Percentiles rank a stretch among this genome's conserved stretches.
These are phyloP conservation scores for Zygotorulaspora danielsina DNA, from an alignment of 805 yeast genomes.

Conservation along the genomic window DNA sequence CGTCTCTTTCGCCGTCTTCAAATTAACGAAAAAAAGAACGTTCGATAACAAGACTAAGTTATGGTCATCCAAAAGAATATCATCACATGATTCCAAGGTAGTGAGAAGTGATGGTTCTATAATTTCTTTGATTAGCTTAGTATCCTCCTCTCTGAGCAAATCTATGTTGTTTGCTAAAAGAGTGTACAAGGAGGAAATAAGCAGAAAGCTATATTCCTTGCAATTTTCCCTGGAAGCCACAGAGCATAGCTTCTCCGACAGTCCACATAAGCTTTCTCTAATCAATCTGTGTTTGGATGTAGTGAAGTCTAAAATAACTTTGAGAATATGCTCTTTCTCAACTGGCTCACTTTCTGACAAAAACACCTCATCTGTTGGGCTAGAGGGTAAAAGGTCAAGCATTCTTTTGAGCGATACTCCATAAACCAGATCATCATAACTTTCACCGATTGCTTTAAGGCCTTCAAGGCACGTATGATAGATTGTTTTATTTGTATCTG, in stretches of 20 bases:
- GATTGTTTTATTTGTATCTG: slow-evolving; percentile 48
- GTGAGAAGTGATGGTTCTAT: slow-evolving; percentile 22
- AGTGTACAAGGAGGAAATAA: slow-evolving; percentile 28
- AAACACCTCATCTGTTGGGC: slow-evolving; percentile 30
- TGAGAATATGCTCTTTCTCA: slow-evolving; percentile 36
- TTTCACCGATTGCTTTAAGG: slow-evolving; percentile 41
- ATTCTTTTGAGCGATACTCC: slow-evolving; percentile 51
- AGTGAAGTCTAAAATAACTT: slow-evolving; percentile 35
- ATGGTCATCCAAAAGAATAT: slow-evolving; percentile 25
- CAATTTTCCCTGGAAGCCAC: slow-evolving; percentile 13
- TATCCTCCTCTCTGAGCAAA: slow-evolving; percentile 16
- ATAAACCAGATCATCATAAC: slow-evolving; percentile 40
- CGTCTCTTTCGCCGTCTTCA: slow-evolving; percentile 26
- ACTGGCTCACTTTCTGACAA: slow-evolving; percentile 26
- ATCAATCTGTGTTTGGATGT: slow-evolving; percentile 31
- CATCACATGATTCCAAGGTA: slow-evolving; percentile 7
- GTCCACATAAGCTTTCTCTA: slow-evolving; percentile 28
- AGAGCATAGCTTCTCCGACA: slow-evolving; percentile 17
- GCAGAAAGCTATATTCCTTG: slow-evolving; percentile 26
- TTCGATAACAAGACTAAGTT: slow-evolving; percentile 31
- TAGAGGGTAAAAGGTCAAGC: slow-evolving; percentile 48
- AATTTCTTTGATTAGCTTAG: slow-evolving; percentile 16
- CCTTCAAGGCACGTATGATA: slow-evolving; percentile 52
- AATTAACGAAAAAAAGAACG: slow-evolving; percentile 34
- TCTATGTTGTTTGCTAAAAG: slow-evolving; percentile 25